These are phyloP conservation scores for Chlamydomonas schloesseri DNA, from an alignment of 139 green algal genomes.

Conservation along the genomic window DNA sequence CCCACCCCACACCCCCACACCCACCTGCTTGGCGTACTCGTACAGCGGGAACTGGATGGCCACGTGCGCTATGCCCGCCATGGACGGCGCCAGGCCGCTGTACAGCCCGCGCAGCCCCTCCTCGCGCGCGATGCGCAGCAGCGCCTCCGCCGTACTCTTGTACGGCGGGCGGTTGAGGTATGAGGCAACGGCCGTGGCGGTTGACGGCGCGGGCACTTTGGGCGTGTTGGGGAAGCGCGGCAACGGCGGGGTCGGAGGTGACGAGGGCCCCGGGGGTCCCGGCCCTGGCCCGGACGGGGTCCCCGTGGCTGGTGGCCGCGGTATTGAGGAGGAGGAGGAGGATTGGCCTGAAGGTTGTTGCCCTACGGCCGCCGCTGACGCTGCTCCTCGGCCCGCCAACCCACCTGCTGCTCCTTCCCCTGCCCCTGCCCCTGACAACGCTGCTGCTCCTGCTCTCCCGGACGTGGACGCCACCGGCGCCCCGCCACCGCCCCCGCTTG, in stretches of 20 bases:
- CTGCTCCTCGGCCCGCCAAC: not conserved
- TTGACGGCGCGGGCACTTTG: no score
- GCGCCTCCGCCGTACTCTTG: slow-evolving; percentile 80
- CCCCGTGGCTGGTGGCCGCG: no score
- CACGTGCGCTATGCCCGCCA: slow-evolving; percentile 94
- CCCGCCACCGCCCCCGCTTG: not conserved
- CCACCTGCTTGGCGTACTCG: slow-evolving; percentile 83
- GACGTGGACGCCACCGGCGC: not conserved
- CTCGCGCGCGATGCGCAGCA: slow-evolving; percentile 86
- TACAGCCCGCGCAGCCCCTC: slow-evolving; percentile 94
- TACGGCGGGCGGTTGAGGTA: slow-evolving; percentile 60
- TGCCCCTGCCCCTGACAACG: not conserved
- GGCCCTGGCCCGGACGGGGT: no score
- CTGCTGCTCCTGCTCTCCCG: not conserved
- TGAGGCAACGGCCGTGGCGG: not conserved
- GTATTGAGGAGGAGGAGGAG: no score
- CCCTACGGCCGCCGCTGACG: not conserved
- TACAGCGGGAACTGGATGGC: slow-evolving; percentile 98
- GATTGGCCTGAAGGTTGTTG: no score
- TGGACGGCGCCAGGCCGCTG: slow-evolving; percentile 88
- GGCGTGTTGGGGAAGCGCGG: no score
- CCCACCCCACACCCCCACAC: not conserved
- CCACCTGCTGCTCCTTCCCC: not conserved
- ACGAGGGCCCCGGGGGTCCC: no score
- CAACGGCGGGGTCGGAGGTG: no score